A percentile compares a stretch with the other conserved stretches of the same genome.
Evolutionary conservation across 2,329 filamentous ascomycete genomes (phyloP).

Genomic region (Knufia fluminis): DNA sequence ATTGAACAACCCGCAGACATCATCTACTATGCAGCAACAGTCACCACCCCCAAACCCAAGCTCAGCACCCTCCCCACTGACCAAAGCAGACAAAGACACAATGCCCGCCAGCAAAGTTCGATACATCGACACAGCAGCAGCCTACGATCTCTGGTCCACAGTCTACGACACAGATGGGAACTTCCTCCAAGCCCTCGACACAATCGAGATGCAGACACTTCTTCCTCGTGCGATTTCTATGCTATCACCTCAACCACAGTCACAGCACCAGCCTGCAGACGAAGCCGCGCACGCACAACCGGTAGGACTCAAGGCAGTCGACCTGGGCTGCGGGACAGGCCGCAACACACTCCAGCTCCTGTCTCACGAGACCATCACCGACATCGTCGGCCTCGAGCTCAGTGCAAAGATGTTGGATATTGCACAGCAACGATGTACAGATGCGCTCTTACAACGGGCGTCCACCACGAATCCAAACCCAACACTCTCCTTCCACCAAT

Average conservation of each 20-base stretch:
- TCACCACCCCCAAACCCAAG: no score
- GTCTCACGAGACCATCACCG: constrained; percentile 22
- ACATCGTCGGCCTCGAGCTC: constrained; percentile 48
- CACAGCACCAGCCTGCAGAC: not conserved
- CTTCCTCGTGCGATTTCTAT: constrained; percentile 41
- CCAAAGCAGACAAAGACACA: not conserved
- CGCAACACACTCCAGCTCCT: constrained; percentile 47
- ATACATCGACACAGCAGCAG: constrained; percentile 33
- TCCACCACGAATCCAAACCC: not conserved
- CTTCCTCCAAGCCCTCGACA: constrained; percentile 56
- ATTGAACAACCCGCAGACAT: no score
- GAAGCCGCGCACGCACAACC: constrained; percentile 10
- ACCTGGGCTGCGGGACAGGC: constrained; percentile 58
- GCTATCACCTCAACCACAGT: constrained; percentile 15
- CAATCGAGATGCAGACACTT: constrained; percentile 43
- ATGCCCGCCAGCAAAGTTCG: constrained; percentile 14
- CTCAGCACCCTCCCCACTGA: not conserved
- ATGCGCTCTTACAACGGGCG: not conserved
- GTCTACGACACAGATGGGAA: constrained; percentile 59
- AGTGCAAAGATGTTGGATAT: constrained; percentile 49
- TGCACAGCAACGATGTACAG: constrained; percentile 29
- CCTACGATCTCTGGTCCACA: constrained; percentile 43
- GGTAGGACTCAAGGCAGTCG: constrained; percentile 38
- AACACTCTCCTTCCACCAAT: constrained; percentile 26
- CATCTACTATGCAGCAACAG: not conserved